These are phyloP conservation scores for Halophytophthora polymorphica DNA, from an alignment of 352 stramenopile genomes.

Conservation along the genomic window DNA sequence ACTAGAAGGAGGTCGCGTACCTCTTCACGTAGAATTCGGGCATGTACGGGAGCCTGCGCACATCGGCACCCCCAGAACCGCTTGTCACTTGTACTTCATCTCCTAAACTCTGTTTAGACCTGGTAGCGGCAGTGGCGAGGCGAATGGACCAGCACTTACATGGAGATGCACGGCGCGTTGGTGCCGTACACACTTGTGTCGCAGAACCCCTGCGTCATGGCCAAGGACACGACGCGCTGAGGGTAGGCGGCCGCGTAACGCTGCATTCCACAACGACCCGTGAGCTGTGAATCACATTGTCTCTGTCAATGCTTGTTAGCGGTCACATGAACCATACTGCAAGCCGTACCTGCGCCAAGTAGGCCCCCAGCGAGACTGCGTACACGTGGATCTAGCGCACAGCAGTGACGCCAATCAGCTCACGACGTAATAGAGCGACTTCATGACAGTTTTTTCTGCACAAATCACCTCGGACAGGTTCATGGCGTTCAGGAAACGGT, in stretches of 20 bases:
- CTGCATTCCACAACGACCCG: slow-evolving; percentile 14
- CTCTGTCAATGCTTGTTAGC: background rate
- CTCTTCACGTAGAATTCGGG: slow-evolving; percentile 76
- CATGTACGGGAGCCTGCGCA: slow-evolving; percentile 59
- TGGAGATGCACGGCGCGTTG: slow-evolving; percentile 49
- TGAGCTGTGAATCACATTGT: background rate
- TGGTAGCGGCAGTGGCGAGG: too few species aligned
- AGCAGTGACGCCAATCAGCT: slow-evolving; percentile 1
- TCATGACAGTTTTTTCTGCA: background rate
- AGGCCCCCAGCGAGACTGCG: slow-evolving; percentile 64
- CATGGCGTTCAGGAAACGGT: slow-evolving; percentile 70
- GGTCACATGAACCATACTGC: background rate
- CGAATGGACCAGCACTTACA: slow-evolving; percentile 27
- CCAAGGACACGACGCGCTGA: slow-evolving; percentile 53
- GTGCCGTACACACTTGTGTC: slow-evolving; percentile 42
- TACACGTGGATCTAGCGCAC: slow-evolving; percentile 55
- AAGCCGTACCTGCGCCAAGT: slow-evolving; percentile 57
- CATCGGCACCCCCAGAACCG: too few species aligned
- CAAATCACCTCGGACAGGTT: slow-evolving; percentile 44
- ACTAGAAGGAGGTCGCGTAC: slow-evolving; percentile 17
- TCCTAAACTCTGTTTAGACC: too few species aligned
- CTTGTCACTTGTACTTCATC: too few species aligned
- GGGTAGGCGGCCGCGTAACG: slow-evolving; percentile 59
- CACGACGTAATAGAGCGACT: background rate
- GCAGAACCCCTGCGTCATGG: slow-evolving; percentile 64